These are phyloP conservation scores for Mycena sp. DNA, from an alignment of 1,284 basidiomycete species.

Conservation along the genomic window DNA sequence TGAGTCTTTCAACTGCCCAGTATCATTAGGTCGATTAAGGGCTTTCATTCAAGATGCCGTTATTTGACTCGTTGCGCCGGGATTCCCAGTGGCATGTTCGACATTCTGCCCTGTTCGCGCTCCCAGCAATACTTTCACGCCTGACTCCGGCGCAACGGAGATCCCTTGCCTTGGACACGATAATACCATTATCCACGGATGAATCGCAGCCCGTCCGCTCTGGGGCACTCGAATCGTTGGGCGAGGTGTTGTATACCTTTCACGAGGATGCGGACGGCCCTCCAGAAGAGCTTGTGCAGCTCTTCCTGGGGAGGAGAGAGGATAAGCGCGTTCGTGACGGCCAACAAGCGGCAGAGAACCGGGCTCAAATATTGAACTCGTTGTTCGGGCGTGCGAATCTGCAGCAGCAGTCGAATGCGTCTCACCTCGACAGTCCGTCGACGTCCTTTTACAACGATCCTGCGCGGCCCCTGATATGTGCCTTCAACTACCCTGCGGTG, in stretches of 20 bases:
- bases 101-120: conserved; percentile 88
- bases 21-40: conserved; percentile 7
- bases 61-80: conserved; percentile 76
- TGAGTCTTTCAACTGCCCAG: conserved; percentile 47
- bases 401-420: conserved; percentile 9
- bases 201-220: conserved; percentile 77
- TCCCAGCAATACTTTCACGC: conserved; percentile 83
- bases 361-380: conserved; percentile 24
- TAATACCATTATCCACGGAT: conserved; percentile 74
- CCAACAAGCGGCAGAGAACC: conserved; percentile 38
- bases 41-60: conserved; percentile 67
- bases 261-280: conserved; percentile 73
- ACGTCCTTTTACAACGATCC: conserved; percentile 63
- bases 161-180: conserved; percentile 69
- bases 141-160: conserved; percentile 65
- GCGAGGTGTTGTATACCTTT: conserved; percentile 93
- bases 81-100: conserved; percentile 89
- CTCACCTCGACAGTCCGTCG: conserved; percentile 35
- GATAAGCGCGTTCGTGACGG: conserved; percentile 48
- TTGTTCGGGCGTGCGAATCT: conserved; percentile 23
- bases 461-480: conserved; percentile 86
- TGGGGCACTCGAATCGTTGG: conserved; percentile 89
- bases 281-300: conserved; percentile 80
- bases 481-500: conserved; percentile 96
- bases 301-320: conserved; percentile 76